A percentile compares a stretch with the other conserved stretches of the same genome.
Evolutionary conservation across 495 filamentous ascomycete species (phyloP).

Genomic region (Margaritispora aquatica): DNA sequence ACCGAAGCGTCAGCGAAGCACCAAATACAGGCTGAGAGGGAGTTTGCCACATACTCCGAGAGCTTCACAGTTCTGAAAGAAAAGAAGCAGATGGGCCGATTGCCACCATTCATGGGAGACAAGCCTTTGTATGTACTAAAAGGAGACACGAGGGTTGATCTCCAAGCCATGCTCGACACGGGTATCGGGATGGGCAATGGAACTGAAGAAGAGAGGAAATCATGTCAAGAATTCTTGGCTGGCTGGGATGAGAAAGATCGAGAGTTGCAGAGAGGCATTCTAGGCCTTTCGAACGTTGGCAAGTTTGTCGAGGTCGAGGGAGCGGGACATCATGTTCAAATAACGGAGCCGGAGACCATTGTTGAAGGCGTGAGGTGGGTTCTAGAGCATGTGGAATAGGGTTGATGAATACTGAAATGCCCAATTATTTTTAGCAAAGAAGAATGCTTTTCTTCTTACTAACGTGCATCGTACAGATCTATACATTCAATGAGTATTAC

Average conservation of each 20-base stretch:
- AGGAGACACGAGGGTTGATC: background rate
- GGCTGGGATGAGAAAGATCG: slow-evolving; percentile 26
- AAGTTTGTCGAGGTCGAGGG: slow-evolving; percentile 23
- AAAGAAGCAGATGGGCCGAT: background rate
- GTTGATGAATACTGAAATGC: no score
- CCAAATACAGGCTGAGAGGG: background rate
- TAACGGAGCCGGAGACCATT: slow-evolving; percentile 24
- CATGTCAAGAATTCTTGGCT: slow-evolving; percentile 24
- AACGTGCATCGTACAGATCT: no score
- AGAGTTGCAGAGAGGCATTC: slow-evolving; percentile 23
- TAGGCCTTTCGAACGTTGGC: slow-evolving; percentile 26
- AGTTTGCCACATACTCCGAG: background rate
- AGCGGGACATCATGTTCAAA: slow-evolving; percentile 30
- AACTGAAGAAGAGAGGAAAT: slow-evolving; percentile 26
- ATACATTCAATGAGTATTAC: no score
- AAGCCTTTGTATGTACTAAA: background rate
- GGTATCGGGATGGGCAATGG: slow-evolving; percentile 28
- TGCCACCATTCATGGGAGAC: background rate
- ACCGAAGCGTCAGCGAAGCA: background rate
- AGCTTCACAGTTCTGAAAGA: background rate
- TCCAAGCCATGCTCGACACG: slow-evolving; percentile 17
- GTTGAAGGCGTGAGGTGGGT: slow-evolving; percentile 25
- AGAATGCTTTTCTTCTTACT: no score
- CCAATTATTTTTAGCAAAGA: no score
- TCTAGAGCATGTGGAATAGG: no score